Conservation (phyloP, 345 rosid species). For the Pseudoturritis turrita region DNA sequence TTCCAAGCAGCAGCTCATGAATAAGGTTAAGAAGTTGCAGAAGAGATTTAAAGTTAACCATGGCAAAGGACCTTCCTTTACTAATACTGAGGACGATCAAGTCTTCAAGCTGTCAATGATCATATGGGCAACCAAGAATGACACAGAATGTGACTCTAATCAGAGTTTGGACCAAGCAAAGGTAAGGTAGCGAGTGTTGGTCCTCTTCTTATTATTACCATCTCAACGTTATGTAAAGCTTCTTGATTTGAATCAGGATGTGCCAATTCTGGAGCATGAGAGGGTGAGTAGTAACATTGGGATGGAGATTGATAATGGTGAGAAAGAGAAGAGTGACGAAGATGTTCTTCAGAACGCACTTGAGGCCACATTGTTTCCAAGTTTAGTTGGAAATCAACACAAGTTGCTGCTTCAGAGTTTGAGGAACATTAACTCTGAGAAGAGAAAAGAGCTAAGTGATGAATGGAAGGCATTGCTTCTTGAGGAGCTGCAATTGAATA, state of each 20-base stretch:
- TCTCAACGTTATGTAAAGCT: neutral
- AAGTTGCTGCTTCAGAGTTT: neutral
- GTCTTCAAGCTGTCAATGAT: neutral
- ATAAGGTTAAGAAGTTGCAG: neutral
- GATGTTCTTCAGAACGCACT: constrained; percentile 3
- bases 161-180: neutral
- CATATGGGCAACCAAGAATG: constrained; percentile 3
- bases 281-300: neutral
- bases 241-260: neutral
- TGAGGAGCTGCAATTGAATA: neutral
- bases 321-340: neutral
- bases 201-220: neutral
- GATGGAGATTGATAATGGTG: neutral
- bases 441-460: neutral
- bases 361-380: neutral
- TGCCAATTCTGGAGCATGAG: neutral
- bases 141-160: neutral
- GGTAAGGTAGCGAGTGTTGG: neutral
- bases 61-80: neutral
- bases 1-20: neutral
- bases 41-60: neutral
- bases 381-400: neutral
- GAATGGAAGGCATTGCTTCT: constrained; percentile 3
- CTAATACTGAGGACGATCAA: neutral
- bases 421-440: neutral